Conservation (phyloP, 2,329 filamentous ascomycete genomes). For the Leptographium procerum region DNA sequence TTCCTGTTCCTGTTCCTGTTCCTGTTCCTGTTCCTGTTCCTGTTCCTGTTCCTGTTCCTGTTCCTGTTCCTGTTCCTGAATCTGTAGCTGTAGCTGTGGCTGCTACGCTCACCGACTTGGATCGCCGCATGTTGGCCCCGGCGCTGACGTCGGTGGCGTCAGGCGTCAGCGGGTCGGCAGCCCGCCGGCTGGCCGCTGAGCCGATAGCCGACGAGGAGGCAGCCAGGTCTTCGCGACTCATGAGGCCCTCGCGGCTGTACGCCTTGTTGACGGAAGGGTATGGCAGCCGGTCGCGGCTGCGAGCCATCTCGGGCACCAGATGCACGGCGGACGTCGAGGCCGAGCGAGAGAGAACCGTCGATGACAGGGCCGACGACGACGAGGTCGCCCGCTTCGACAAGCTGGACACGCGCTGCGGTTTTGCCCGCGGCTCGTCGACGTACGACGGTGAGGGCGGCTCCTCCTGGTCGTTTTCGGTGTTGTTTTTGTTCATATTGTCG, state of each 20-base stretch:
- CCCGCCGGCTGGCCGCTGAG: conserved; percentile 15
- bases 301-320: conserved; percentile 35
- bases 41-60: too few relatives aligned
- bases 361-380: neutral
- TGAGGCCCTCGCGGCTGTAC: conserved; percentile 77
- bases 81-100: too few relatives aligned
- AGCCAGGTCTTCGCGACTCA: conserved; percentile 43
- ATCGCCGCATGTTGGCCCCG: conserved; percentile 26
- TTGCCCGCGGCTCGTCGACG: neutral
- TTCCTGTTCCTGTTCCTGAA: too few relatives aligned
- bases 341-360: neutral
- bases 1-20: too few relatives aligned
- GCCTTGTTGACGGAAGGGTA: conserved; percentile 83
- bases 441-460: neutral
- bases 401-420: neutral
- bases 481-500: neutral
- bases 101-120: conserved; percentile 28
- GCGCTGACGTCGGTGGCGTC: conserved; percentile 58
- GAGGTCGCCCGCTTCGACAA: neutral
- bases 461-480: neutral
- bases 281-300: conserved; percentile 41
- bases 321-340: conserved; percentile 18
- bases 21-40: too few relatives aligned
- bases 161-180: conserved; percentile 51
- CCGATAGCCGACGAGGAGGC: conserved; percentile 5